Base-by-base conservation (phyloP, 164 flowering plant genomes). In the Piper betle region DNA sequence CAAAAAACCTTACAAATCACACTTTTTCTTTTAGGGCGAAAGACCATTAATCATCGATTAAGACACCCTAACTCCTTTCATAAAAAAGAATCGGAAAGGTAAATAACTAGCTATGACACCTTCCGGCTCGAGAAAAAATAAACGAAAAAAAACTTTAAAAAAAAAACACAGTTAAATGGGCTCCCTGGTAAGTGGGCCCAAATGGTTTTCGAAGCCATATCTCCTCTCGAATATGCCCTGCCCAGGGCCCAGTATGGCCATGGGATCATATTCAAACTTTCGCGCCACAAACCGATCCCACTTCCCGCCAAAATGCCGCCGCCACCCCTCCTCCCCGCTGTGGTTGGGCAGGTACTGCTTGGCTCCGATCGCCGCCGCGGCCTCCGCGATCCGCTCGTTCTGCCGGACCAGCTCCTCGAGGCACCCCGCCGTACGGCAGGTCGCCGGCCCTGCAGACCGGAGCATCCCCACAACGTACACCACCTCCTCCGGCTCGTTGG, bases 321-420 rank as follows among this genome's bases (percentile, higher is more conserved):
- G 58, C 97, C 97, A 90, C 6, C 81, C 80, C 66, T 79, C 76
- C 67, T 81, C 81, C 56, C 78, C 62, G 6, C 80, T 72, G 76
- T 83, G 81, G 71, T 82, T 81, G 20, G 95, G 81, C 50, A 91
- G 71, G 74, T 91, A 91, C 65, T 81, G 93, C 77, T 91, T 91
- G 41, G 74, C 91, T 16, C 91, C 87, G 5, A 75, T 63, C 37
- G 65, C 57, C 2, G 66, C 69, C 9, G 71, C 73, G 8, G 53
- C 55, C 18, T 52, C 52, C 0, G 65, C 52, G 41, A 72, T 69
- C 13, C 38, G 40, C 8, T 52, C 62, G 73, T 75, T 75, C 40
- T 60, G 66, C 39, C 25, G 52, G 20, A 72, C 59, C 8, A 66
- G 57, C 6, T 39, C 42, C 11, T 67, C 18, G 3, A 75, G 71